These are phyloP conservation scores for Populus tomentosa DNA, from an alignment of 441 rosid species.

Conservation along the genomic window DNA sequence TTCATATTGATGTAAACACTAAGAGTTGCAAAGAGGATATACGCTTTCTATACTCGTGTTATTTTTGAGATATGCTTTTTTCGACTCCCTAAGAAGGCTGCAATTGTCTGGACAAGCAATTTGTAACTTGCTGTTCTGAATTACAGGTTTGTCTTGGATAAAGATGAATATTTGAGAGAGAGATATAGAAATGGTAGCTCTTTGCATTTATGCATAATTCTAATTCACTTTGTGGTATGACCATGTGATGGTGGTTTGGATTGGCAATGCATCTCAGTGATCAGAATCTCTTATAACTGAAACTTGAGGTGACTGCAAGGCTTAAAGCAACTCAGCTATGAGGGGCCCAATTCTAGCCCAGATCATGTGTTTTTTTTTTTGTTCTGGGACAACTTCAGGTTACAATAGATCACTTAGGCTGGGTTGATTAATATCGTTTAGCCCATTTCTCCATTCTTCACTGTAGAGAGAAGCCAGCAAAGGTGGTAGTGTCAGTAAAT, in stretches of 20 bases:
- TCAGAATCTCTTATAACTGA: conserved; percentile 18
- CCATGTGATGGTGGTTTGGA: conserved; percentile 31
- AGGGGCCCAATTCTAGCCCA: conserved; percentile 17
- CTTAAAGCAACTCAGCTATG: conserved; percentile 16
- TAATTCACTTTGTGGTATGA: conserved; percentile 18
- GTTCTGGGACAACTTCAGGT: background rate
- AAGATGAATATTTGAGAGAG: conserved; percentile 14
- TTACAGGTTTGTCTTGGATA: conserved; percentile 10
- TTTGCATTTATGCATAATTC: conserved; percentile 20
- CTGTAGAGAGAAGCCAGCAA: background rate
- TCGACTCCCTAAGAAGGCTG: conserved; percentile 9
- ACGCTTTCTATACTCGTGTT: background rate
- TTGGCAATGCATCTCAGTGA: conserved; percentile 29
- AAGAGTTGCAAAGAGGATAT: background rate
- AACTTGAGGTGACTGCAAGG: conserved; percentile 26
- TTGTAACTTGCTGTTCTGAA: conserved; percentile 14
- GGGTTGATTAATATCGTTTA: background rate
- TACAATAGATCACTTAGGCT: background rate
- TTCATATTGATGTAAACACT: conserved; percentile 4
- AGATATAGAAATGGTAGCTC: conserved; percentile 20
- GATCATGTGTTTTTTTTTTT: background rate
- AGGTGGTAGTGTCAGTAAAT: background rate
- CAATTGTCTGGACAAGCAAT: conserved; percentile 3
- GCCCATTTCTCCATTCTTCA: background rate
- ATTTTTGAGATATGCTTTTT: background rate